phyloP scores from a whole-genome alignment of 257 asterid species.

The Rubia yunnanensis region DNA sequence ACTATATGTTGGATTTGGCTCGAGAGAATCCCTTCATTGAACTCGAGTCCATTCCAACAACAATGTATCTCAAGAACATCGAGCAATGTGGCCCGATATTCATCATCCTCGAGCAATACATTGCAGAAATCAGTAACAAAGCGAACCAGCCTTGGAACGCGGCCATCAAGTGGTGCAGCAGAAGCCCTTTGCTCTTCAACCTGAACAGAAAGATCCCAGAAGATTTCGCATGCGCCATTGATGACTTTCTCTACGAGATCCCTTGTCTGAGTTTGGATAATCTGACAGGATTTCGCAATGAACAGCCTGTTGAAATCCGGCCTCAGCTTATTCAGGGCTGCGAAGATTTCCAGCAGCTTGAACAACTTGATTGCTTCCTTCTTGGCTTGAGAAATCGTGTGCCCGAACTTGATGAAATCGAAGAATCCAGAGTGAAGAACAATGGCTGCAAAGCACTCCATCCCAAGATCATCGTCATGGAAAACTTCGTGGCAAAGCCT shows the following conservation, averaged over 20 bases:
- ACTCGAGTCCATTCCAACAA: slow-evolving; percentile 39
- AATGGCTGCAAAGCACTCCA: slow-evolving; percentile 52
- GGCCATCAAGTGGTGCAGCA: slow-evolving; percentile 55
- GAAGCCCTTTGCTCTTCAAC: slow-evolving; percentile 56
- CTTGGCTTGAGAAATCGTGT: slow-evolving; percentile 43
- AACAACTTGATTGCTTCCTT: slow-evolving; percentile 78
- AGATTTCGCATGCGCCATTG: slow-evolving; percentile 49
- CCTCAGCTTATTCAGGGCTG: slow-evolving; percentile 54
- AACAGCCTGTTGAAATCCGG: slow-evolving; percentile 66
- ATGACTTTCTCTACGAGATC: slow-evolving; percentile 61
- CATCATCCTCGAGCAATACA: slow-evolving; percentile 59
- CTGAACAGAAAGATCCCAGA: slow-evolving; percentile 55
- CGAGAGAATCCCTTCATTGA: slow-evolving; percentile 28
- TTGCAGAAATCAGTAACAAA: slow-evolving; percentile 64
- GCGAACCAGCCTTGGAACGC: slow-evolving; percentile 46
- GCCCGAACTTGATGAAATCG: slow-evolving; percentile 47
- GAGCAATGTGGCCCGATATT: slow-evolving; percentile 37
- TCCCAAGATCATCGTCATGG: slow-evolving; percentile 30
- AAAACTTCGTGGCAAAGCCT: slow-evolving; percentile 53
- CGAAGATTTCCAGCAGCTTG: slow-evolving; percentile 56
- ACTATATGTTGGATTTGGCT: slow-evolving; percentile 46
- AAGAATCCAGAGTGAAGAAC: slow-evolving; percentile 51
- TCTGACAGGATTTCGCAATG: slow-evolving; percentile 38
- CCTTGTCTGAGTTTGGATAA: slow-evolving; percentile 56
- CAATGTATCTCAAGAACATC: slow-evolving; percentile 62